These are phyloP conservation scores for Apium graveolens DNA, from an alignment of 129 eudicot genomes.

Conservation along the genomic window DNA sequence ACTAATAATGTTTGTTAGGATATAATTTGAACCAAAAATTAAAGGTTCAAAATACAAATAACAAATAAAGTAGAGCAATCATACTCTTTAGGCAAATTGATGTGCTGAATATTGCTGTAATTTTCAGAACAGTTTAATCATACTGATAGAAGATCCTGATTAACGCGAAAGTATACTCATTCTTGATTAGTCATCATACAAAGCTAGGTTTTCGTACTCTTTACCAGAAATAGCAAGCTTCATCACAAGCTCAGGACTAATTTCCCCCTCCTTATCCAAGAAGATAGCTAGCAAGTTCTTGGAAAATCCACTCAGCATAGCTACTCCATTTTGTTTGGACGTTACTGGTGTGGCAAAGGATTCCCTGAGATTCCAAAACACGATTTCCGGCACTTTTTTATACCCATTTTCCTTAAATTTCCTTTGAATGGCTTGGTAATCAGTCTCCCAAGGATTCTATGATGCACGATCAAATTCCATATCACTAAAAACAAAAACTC, in stretches of 20 bases:
- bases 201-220: not conserved
- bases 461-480: not conserved
- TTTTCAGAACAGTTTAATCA: too few relatives aligned
- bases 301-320: not conserved
- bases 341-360: not conserved
- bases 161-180: not conserved
- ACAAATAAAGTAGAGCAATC: too few relatives aligned
- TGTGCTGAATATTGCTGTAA: too few relatives aligned
- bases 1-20: too few relatives aligned
- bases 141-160: too few relatives aligned
- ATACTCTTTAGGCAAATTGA: too few relatives aligned
- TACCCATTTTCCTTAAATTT: not conserved
- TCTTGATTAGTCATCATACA: not conserved
- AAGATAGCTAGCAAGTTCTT: not conserved
- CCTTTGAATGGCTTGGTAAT: not conserved
- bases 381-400: not conserved
- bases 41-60: too few relatives aligned
- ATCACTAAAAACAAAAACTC: constrained; percentile 5
- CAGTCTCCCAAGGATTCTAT: not conserved
- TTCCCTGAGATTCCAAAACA: not conserved
- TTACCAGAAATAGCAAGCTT: constrained; percentile 1
- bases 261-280: not conserved
- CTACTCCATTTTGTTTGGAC: not conserved
- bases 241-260: not conserved
- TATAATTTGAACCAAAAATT: too few relatives aligned